Conservation (phyloP, 352 stramenopile species). For the Phytophthora vignae region DNA sequence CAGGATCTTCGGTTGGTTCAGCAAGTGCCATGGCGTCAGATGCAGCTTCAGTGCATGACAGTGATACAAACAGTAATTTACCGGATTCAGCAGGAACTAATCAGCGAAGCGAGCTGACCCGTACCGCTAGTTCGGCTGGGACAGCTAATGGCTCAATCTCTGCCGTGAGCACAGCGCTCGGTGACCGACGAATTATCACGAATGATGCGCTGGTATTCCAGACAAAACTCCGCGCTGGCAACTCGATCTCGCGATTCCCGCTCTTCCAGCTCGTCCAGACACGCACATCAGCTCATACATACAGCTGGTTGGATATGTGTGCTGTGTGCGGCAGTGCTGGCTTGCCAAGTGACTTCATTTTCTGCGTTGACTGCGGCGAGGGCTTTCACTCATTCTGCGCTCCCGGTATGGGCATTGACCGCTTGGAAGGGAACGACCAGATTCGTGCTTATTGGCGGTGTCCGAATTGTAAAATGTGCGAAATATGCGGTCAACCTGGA, state of each 20-base stretch:
- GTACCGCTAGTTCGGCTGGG: conserved; percentile 3
- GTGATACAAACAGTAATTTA: conserved; percentile 25
- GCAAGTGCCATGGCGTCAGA: conserved; percentile 9
- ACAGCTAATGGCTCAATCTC: conserved; percentile 7
- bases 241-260: conserved; percentile 68
- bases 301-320: conserved; percentile 94
- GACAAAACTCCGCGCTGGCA: conserved; percentile 64
- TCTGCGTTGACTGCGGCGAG: conserved; percentile 97
- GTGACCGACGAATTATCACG: conserved; percentile 27
- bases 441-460: conserved; percentile 92
- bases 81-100: conserved; percentile 16
- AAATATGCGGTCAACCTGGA: conserved; percentile 86
- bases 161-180: conserved; percentile 6
- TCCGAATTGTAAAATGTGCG: conserved; percentile 96
- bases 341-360: conserved; percentile 85
- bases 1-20: conserved; percentile 11
- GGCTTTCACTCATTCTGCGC: conserved; percentile 95
- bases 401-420: conserved; percentile 44
- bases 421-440: conserved; percentile 46
- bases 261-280: conserved; percentile 83
- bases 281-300: conserved; percentile 81
- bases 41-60: conserved; percentile 12
- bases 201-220: conserved; percentile 59
- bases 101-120: conserved; percentile 9
- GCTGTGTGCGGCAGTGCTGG: conserved; percentile 91